These are phyloP conservation scores for Wakefieldia striispora DNA, from an alignment of 768 basidiomycete genomes.

Conservation along the genomic window DNA sequence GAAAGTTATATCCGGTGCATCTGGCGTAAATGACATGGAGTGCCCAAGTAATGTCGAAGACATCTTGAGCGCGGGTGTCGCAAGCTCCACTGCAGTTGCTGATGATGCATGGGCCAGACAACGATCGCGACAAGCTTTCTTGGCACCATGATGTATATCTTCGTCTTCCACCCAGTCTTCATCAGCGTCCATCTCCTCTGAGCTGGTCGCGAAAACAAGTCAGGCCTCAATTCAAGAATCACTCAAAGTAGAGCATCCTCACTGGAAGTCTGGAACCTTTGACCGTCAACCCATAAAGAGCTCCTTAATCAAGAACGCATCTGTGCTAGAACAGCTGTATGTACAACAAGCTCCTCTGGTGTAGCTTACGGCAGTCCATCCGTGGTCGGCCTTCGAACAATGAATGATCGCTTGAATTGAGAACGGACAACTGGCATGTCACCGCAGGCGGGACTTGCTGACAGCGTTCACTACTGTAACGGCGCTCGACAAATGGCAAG, in stretches of 20 bases:
- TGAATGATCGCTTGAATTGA: not conserved
- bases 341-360: slow-evolving; percentile 57
- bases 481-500: slow-evolving; percentile 87
- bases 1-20: slow-evolving; percentile 46
- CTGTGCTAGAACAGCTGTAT: slow-evolving; percentile 71
- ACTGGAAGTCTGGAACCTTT: slow-evolving; percentile 47
- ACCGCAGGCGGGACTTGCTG: too few species aligned
- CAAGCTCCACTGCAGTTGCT: slow-evolving; percentile 61
- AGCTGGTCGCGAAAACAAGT: slow-evolving; percentile 21
- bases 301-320: slow-evolving; percentile 68
- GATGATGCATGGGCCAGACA: slow-evolving; percentile 64
- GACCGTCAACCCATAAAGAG: slow-evolving; percentile 59
- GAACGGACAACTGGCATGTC: too few species aligned
- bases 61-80: slow-evolving; percentile 75
- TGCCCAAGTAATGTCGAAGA: slow-evolving; percentile 67
- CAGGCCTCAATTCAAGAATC: not conserved
- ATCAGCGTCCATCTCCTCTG: slow-evolving; percentile 54
- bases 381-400: slow-evolving; percentile 51
- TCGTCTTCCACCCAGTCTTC: slow-evolving; percentile 79
- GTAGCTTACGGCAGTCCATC: slow-evolving; percentile 45
- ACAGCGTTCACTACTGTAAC: too few species aligned
- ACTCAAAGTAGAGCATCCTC: slow-evolving; percentile 22
- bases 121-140: slow-evolving; percentile 79
- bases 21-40: slow-evolving; percentile 63
- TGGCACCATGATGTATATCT: slow-evolving; percentile 51